phyloP scores from a whole-genome alignment of 2,329 filamentous ascomycete species.

The Helminthosporium solani region DNA sequence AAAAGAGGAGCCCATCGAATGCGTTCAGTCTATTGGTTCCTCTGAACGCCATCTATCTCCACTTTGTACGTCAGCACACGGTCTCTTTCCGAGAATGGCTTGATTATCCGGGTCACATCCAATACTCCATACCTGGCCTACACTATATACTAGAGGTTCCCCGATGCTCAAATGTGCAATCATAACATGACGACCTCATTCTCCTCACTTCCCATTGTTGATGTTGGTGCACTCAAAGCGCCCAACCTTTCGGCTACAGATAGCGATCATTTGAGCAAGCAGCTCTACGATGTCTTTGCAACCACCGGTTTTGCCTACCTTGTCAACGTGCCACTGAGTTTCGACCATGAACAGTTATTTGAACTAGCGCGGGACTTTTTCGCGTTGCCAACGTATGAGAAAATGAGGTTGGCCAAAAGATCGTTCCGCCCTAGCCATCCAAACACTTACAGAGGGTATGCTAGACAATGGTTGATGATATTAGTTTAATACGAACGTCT shows the following conservation, averaged over 20 bases:
- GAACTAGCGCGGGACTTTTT: slow-evolving; percentile 35
- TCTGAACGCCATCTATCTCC: too few relatives aligned
- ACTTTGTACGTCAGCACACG: slow-evolving; percentile 3
- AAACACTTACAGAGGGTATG: slow-evolving; percentile 49
- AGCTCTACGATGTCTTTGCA: slow-evolving; percentile 46
- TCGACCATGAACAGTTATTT: slow-evolving; percentile 47
- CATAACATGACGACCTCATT: slow-evolving; percentile 47
- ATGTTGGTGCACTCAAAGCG: slow-evolving; percentile 39
- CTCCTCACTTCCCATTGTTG: slow-evolving; percentile 47
- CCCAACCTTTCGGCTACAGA: slow-evolving; percentile 26
- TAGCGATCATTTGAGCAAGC: slow-evolving; percentile 34
- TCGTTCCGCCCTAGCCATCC: slow-evolving; percentile 43
- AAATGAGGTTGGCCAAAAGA: slow-evolving; percentile 43
- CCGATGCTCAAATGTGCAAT: background rate
- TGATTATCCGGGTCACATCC: slow-evolving; percentile 1
- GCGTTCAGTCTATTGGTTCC: background rate
- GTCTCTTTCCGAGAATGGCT: slow-evolving; percentile 11
- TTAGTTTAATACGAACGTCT: slow-evolving; percentile 12
- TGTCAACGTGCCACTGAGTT: slow-evolving; percentile 45
- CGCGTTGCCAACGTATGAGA: slow-evolving; percentile 20
- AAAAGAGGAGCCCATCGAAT: background rate
- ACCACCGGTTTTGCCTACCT: slow-evolving; percentile 52
- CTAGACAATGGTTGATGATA: too few relatives aligned
- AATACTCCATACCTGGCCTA: background rate
- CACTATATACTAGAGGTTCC: background rate